A percentile compares a stretch with the other conserved stretches of the same genome.
phyloP scores from a whole-genome alignment of 805 yeast species.

The Millerozyma acaciae region DNA sequence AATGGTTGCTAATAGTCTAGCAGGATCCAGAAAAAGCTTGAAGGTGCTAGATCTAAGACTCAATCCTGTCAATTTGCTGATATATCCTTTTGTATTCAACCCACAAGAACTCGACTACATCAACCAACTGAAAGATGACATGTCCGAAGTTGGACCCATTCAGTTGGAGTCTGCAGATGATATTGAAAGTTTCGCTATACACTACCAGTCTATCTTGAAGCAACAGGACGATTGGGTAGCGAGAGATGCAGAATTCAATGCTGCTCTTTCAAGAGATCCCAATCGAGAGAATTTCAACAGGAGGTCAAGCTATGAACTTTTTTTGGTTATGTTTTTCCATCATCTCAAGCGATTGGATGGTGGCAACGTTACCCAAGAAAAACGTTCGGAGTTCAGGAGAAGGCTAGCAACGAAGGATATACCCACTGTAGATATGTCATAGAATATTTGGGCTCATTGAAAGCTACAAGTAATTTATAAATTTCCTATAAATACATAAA shows the following conservation, averaged over 20 bases:
- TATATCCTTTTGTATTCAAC: constrained; percentile 53
- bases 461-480: too few relatives aligned
- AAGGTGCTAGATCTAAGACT: constrained; percentile 45
- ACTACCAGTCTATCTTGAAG: constrained; percentile 39
- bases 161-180: constrained; percentile 47
- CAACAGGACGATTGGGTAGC: constrained; percentile 35
- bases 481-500: too few relatives aligned
- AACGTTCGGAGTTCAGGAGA: constrained; percentile 5
- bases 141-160: constrained; percentile 24
- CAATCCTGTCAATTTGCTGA: constrained; percentile 44
- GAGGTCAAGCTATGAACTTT: constrained; percentile 31
- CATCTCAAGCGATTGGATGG: constrained; percentile 37
- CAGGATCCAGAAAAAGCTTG: constrained; percentile 29
- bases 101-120: constrained; percentile 35
- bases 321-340: constrained; percentile 31
- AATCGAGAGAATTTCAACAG: constrained; percentile 18
- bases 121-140: constrained; percentile 8
- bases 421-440: neutral
- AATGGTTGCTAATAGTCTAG: constrained; percentile 26
- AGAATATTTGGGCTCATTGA: too few relatives aligned
- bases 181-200: constrained; percentile 48
- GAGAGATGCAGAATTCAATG: constrained; percentile 31
- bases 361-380: constrained; percentile 15
- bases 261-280: constrained; percentile 14
- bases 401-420: neutral